A percentile compares a stretch with the other conserved stretches of the same genome.
Conservation (phyloP, 179 eudicot species). For the Heliamphora pulchella region DNA sequence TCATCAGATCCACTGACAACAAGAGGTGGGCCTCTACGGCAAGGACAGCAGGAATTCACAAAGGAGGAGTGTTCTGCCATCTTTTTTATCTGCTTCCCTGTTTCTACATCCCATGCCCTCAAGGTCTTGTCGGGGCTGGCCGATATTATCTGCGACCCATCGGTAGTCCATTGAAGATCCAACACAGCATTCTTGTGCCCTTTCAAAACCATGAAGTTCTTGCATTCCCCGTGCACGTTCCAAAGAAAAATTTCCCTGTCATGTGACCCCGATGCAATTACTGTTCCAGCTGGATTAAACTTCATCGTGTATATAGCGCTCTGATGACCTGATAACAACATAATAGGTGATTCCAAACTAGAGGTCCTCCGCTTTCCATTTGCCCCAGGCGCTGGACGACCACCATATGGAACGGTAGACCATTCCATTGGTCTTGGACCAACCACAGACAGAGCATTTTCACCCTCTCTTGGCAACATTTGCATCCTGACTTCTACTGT, state of each 20-base stretch:
- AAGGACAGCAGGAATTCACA: slow-evolving; percentile 88
- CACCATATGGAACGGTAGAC: slow-evolving; percentile 49
- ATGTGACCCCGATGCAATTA: slow-evolving; percentile 93
- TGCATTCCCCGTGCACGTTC: slow-evolving; percentile 92
- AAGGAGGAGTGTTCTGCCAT: slow-evolving; percentile 86
- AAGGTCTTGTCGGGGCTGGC: slow-evolving; percentile 91
- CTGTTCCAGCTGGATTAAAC: slow-evolving; percentile 83
- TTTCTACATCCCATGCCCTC: slow-evolving; percentile 96
- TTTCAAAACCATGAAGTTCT: slow-evolving; percentile 86
- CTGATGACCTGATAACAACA: slow-evolving; percentile 83
- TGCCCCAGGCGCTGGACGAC: slow-evolving; percentile 54
- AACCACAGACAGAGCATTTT: slow-evolving; percentile 63
- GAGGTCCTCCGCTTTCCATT: slow-evolving; percentile 81
- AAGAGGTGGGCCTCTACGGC: slow-evolving; percentile 93
- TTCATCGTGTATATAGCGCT: slow-evolving; percentile 91
- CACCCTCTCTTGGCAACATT: slow-evolving; percentile 32
- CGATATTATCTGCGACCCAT: slow-evolving; percentile 76
- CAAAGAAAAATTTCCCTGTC: slow-evolving; percentile 90
- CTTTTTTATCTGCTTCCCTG: slow-evolving; percentile 86
- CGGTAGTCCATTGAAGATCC: slow-evolving; percentile 93
- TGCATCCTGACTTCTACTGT: slow-evolving; percentile 45
- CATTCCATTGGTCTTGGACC: slow-evolving; percentile 86
- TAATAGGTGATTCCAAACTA: slow-evolving; percentile 87
- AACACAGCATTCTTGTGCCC: slow-evolving; percentile 95
- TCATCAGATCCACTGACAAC: slow-evolving; percentile 95